A percentile compares a stretch with the other conserved stretches of the same genome.
phyloP scores from a whole-genome alignment of 768 basidiomycete species.

The Kwoniella sp. region DNA sequence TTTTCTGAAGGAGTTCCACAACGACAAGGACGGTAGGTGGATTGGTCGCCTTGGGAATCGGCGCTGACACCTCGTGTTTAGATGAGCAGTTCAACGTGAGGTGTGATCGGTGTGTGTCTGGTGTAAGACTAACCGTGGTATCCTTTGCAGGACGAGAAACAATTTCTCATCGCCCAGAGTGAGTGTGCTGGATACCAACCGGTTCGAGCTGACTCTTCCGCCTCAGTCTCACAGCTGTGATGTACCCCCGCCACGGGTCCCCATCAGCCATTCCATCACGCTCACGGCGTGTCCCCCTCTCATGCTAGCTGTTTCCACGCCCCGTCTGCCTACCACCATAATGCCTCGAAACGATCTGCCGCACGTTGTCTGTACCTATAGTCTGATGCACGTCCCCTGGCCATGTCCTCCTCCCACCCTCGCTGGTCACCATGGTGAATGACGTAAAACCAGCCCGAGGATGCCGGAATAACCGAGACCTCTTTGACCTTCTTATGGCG shows the following conservation, averaged over 20 bases:
- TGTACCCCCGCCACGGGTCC: background rate
- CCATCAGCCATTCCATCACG: background rate
- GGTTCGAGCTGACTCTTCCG: background rate
- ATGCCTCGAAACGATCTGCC: too few species aligned
- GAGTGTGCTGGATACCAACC: constrained; percentile 11
- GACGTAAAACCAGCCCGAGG: too few species aligned
- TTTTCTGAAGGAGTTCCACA: constrained; percentile 91
- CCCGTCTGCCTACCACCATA: too few species aligned
- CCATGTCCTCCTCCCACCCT: background rate
- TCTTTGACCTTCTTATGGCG: too few species aligned
- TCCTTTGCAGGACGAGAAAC: constrained; percentile 74
- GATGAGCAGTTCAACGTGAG: constrained; percentile 90
- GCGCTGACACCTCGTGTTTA: constrained; percentile 40
- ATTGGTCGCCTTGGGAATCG: background rate
- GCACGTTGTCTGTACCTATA: too few species aligned
- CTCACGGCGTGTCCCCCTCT: background rate
- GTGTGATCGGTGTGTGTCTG: constrained; percentile 5
- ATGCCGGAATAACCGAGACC: too few species aligned
- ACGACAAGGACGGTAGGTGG: constrained; percentile 80
- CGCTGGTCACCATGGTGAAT: too few species aligned
- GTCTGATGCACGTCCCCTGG: too few species aligned
- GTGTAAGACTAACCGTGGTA: background rate
- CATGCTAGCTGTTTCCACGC: too few species aligned
- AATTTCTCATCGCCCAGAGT: constrained; percentile 87
- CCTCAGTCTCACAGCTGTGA: constrained; percentile 23